Evolutionary conservation across 2,329 filamentous ascomycete genomes (phyloP), one percentile per base, ranked within the genome.

Genomic region (Fusarium begoniae): DNA sequence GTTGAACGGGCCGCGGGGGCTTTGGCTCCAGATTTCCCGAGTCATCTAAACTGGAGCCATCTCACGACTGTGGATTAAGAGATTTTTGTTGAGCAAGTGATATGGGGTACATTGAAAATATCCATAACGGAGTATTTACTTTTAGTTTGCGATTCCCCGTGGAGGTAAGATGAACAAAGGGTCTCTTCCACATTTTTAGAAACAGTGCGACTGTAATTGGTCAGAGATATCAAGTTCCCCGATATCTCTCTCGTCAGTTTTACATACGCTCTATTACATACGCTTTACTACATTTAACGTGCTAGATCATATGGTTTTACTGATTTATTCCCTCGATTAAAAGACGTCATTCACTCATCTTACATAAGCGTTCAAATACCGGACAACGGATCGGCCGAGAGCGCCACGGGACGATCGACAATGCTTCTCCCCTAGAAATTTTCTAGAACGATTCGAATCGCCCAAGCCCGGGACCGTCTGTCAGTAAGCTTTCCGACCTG

Each of bases 91-190:
- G 60, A 48, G 53, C 43, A 48, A 60, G 28, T 40, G 26, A 48
- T 48, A 60, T 58, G 51, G 50, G 60, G 60, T 48, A 59, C 22
- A 15, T 35, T 40, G 15, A 9, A 48, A 32, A 41, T 59, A 63
- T 41, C 32, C 35, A n/a, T 63, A 26, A 53, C 24, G 47, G 45
- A 53, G 15, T 3, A 40, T 60, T 40, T 62, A 48, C 55, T 26
- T 61, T 47, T 61, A 68, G 65, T 26, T 54, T 54, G 35, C 43
- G 53, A 28, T 62, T 59, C 66, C 63, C 66, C 66, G 44, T 68
- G 50, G 66, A 62, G 64, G 56, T 43, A 20, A 67, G 30, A 41
- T 26, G 35, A 20, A 8, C 11, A 58, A 66, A 66, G 51, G 63
- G 41, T 62, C 54, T 51, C n/a, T 28, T 35, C 54, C 63, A 68